Evolutionary conservation across 2,329 filamentous ascomycete species (phyloP).

Genomic region (Paraphoma chrysanthemicola): DNA sequence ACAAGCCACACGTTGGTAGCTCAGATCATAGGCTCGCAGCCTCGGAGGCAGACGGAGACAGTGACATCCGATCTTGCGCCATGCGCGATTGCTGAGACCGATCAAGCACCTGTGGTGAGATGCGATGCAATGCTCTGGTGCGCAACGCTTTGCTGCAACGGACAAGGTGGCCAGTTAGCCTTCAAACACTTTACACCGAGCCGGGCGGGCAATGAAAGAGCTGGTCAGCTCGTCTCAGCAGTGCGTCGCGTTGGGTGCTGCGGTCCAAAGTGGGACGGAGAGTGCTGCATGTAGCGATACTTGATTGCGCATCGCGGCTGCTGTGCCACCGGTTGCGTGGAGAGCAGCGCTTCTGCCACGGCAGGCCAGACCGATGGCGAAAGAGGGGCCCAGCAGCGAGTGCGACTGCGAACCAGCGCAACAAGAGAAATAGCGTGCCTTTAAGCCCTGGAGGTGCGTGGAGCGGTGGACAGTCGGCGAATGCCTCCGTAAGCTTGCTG

Average conservation of each 20-base stretch:
- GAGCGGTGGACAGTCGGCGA: background rate
- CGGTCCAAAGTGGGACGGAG: background rate
- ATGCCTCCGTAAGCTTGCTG: background rate
- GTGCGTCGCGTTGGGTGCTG: background rate
- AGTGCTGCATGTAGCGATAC: background rate
- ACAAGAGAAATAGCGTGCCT: background rate
- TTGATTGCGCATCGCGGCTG: constrained; percentile 1
- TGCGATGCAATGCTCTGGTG: background rate
- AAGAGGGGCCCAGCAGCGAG: background rate
- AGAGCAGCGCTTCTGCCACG: constrained; percentile 3
- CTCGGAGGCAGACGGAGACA: background rate
- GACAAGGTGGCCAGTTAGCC: background rate
- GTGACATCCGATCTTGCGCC: background rate
- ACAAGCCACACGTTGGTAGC: background rate
- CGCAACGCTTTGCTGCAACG: background rate
- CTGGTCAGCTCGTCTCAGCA: background rate
- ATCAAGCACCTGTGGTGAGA: background rate
- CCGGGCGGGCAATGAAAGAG: background rate
- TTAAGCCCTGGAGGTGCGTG: background rate
- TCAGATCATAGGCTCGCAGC: background rate
- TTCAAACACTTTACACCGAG: background rate
- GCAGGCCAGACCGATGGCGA: constrained; percentile 1
- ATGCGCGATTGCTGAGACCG: background rate
- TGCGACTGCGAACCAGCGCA: background rate
- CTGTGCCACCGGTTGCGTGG: constrained; percentile 21